Evolutionary conservation across 192 early-diverging fungal species (phyloP), one percentile per base, ranked within the genome.

Genomic region (Backusella sp.): DNA sequence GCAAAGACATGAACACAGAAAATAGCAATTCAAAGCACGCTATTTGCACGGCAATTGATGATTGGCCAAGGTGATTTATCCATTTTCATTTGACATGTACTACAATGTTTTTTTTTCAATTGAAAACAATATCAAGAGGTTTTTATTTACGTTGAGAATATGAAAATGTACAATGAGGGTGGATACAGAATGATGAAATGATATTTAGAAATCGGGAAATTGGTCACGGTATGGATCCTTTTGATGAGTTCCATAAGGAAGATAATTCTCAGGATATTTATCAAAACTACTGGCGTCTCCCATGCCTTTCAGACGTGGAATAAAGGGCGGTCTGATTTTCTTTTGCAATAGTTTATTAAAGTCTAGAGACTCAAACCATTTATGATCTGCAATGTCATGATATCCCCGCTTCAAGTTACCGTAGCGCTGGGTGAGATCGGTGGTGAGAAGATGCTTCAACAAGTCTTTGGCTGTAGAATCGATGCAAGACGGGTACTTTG

Each of bases 321-420:
- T 83, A 82, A 92, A 93, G 17, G 94, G 93, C 74, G 94, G 93
- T 78, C 82, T 56, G 21, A 77, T 12, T 30, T 66, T 59, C 12
- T 37, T 53, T 14, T 39, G 19, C 14, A 26, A 46, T 9, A 77
- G 32, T 36, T 72, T 56, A n/a, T 72, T 9, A 39, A 77, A 77
- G 21, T 77, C 70, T 79, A 86, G 91, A 4, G 59, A 36, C 6
- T 39, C 76, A 66, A 96, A 96, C 94, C 94, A 96, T 79, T 86
- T 79, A 78, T 96, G 95, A n/a, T 86, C 79, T 73, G 92, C 92
- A 69, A 96, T 87, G 74, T 96, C 95, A 30, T 84, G 88, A 36
- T 89, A 83, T 21, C 94, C 95, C 71, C 84, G 88, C 73, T 92
- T 91, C 69, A 96, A 80, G 72, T 96, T 96, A 34, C 95, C 95